Conservation (phyloP, 768 basidiomycete genomes). For the Hericium erinaceus region DNA sequence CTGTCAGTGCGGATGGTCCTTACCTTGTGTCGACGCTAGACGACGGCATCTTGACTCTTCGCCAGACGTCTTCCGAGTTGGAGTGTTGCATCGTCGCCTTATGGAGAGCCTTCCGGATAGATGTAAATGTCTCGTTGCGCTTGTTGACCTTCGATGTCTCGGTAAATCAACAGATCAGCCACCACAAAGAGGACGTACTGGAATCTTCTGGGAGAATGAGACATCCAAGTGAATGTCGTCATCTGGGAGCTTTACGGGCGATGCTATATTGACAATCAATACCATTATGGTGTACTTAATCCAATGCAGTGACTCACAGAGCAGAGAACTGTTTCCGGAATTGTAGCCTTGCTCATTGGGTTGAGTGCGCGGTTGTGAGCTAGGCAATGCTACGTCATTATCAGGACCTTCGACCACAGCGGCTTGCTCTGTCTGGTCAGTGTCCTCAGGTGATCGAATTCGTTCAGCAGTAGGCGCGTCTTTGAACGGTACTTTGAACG, state of each 20-base stretch:
- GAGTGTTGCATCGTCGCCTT: conserved; percentile 24
- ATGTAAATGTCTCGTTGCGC: conserved; percentile 23
- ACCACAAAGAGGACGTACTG: conserved; percentile 11
- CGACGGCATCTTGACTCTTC: conserved; percentile 8
- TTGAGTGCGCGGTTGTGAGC: no score
- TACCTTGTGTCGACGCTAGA: conserved; percentile 18
- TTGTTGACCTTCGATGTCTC: conserved; percentile 24
- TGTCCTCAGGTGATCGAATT: no score
- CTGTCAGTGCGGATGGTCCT: not conserved
- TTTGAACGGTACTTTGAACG: conserved; percentile 8
- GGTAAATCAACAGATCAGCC: conserved; percentile 3
- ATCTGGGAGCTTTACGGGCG: conserved; percentile 6
- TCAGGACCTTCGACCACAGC: no score
- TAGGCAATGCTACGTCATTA: no score
- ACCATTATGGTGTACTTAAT: not conserved
- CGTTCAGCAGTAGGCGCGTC: no score
- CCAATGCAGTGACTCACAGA: no score
- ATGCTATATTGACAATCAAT: not conserved
- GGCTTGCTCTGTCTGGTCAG: no score
- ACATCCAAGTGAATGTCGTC: conserved; percentile 17
- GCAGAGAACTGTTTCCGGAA: no score
- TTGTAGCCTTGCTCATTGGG: no score
- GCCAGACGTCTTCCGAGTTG: conserved; percentile 23
- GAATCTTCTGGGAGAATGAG: conserved; percentile 21
- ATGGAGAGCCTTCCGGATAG: conserved; percentile 32